Evolutionary conservation across 306 rosid genomes (phyloP).

Genomic region (Astragalus membranaceus): DNA sequence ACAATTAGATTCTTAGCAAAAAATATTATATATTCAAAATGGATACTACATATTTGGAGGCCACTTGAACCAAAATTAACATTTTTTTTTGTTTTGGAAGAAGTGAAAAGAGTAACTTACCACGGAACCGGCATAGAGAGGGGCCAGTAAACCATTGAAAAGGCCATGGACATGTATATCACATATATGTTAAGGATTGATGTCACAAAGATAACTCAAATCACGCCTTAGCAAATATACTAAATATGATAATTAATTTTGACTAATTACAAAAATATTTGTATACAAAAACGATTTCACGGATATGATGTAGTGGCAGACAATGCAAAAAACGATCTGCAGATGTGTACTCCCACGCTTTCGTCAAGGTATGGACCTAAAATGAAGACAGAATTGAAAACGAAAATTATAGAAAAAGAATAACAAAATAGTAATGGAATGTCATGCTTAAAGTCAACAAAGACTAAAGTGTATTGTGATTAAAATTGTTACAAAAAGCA

Average conservation of each 20-base stretch:
- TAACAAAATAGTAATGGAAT: background rate
- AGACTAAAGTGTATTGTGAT: background rate
- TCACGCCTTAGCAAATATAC: conserved; percentile 11
- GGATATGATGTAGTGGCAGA: conserved; percentile 96
- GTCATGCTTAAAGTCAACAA: background rate
- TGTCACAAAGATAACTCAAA: conserved; percentile 9
- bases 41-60: conserved; percentile 15
- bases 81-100: conserved; percentile 2
- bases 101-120: conserved; percentile 37
- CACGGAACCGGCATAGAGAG: conserved; percentile 81
- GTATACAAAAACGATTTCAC: conserved; percentile 13
- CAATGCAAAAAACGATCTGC: conserved; percentile 79
- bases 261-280: conserved; percentile 1
- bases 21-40: background rate
- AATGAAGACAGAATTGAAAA: conserved; percentile 24
- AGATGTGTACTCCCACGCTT: conserved; percentile 83
- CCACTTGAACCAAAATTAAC: background rate
- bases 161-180: conserved; percentile 86
- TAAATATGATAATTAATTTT: conserved; percentile 10
- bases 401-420: background rate
- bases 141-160: conserved; percentile 87
- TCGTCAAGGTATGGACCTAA: conserved; percentile 82
- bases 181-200: conserved; percentile 48
- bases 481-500: background rate
- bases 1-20: conserved; percentile 26